phyloP scores from a whole-genome alignment of 345 rosid species.

The Toxicodendron radicans region DNA sequence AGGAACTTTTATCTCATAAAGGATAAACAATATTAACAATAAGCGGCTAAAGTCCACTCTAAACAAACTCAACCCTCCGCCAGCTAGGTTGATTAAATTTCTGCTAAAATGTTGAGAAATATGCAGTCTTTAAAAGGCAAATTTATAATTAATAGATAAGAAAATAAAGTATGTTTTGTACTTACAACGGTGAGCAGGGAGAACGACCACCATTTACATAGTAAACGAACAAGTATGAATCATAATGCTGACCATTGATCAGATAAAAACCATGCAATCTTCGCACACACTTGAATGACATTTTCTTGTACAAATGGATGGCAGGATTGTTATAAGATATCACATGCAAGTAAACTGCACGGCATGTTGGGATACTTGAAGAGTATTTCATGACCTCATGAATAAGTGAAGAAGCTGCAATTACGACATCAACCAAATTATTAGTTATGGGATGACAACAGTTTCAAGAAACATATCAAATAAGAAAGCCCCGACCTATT shows the following conservation, averaged over 20 bases:
- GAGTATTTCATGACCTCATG: slow-evolving; percentile 79
- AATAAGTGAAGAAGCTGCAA: slow-evolving; percentile 76
- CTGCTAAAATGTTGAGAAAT: not conserved
- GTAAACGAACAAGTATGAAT: slow-evolving; percentile 82
- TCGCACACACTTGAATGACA: slow-evolving; percentile 80
- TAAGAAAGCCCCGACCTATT: slow-evolving; percentile 51
- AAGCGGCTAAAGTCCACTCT: not conserved
- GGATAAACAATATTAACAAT: not conserved
- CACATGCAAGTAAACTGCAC: slow-evolving; percentile 93
- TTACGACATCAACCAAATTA: slow-evolving; percentile 22
- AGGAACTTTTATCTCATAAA: not conserved
- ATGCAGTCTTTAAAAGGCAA: not conserved
- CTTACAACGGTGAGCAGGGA: slow-evolving; percentile 92
- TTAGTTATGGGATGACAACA: not conserved
- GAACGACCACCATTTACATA: slow-evolving; percentile 79
- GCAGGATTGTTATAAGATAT: slow-evolving; percentile 89
- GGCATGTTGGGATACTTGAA: slow-evolving; percentile 56
- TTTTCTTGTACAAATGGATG: slow-evolving; percentile 78
- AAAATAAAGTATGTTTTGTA: slow-evolving; percentile 16
- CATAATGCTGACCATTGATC: slow-evolving; percentile 77
- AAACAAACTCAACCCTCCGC: not conserved
- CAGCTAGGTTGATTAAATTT: not conserved
- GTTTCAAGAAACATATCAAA: slow-evolving; percentile 12
- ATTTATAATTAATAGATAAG: slow-evolving; percentile 16
- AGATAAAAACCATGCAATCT: slow-evolving; percentile 72